These are phyloP conservation scores for Vaccinium macrocarpon DNA, from an alignment of 148 eudicot genomes.

Conservation along the genomic window DNA sequence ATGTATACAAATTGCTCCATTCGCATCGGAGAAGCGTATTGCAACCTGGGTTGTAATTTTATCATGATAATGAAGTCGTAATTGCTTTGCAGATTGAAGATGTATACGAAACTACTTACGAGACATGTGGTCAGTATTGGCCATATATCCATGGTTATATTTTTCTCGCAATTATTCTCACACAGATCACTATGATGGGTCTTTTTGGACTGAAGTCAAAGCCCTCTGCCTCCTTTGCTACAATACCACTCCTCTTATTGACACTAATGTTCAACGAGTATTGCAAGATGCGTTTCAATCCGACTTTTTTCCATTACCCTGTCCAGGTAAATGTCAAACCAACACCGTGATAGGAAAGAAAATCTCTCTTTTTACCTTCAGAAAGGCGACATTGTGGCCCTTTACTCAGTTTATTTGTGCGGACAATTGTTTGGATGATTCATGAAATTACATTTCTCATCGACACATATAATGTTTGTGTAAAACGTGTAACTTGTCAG, in stretches of 20 bases:
- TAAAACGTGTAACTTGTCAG: slow-evolving; percentile 28
- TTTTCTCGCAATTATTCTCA: slow-evolving; percentile 58
- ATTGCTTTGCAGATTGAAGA: slow-evolving; percentile 69
- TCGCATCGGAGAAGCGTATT: background rate
- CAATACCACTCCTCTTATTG: slow-evolving; percentile 64
- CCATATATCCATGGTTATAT: slow-evolving; percentile 79
- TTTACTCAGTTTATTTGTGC: background rate
- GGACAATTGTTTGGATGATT: background rate
- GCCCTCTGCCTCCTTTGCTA: slow-evolving; percentile 78
- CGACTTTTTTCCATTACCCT: slow-evolving; percentile 53
- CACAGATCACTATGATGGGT: slow-evolving; percentile 92
- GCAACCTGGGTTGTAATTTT: background rate
- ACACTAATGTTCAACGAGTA: slow-evolving; percentile 81
- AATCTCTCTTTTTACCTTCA: background rate
- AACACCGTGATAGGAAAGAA: background rate
- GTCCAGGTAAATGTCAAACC: slow-evolving; percentile 49
- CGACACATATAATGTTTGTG: background rate
- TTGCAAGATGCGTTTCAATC: slow-evolving; percentile 86
- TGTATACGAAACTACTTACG: slow-evolving; percentile 72
- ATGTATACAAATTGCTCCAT: background rate
- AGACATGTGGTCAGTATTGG: slow-evolving; percentile 92
- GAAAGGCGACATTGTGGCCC: background rate
- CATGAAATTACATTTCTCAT: background rate
- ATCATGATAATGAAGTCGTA: background rate
- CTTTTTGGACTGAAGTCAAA: slow-evolving; percentile 86